phyloP scores from a whole-genome alignment of 495 filamentous ascomycete genomes.

The Aspergillus diversus region DNA sequence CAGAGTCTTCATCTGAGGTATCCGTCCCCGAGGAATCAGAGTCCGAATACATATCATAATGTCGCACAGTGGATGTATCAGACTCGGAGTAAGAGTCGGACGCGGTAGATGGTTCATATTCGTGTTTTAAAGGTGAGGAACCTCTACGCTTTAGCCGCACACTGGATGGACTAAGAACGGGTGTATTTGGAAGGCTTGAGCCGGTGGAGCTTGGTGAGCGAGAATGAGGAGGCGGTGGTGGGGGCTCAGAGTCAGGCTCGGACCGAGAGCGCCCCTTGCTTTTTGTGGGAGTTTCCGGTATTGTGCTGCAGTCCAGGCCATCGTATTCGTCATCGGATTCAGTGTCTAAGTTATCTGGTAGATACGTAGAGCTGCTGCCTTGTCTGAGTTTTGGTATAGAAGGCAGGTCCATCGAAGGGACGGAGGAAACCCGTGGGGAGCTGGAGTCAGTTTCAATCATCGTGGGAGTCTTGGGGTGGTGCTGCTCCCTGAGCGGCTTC shows the following conservation, averaged over 20 bases:
- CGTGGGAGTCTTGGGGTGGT: conserved; percentile 26
- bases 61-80: conserved; percentile 55
- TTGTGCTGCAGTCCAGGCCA: conserved; percentile 27
- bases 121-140: conserved; percentile 95
- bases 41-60: conserved; percentile 50
- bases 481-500: conserved; percentile 35
- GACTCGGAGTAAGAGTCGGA: conserved; percentile 60
- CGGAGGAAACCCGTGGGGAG: conserved; percentile 57
- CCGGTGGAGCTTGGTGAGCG: conserved; percentile 49
- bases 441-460: conserved; percentile 31
- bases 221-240: conserved; percentile 58
- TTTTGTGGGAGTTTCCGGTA: conserved; percentile 41
- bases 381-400: conserved; percentile 59
- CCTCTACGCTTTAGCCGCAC: conserved; percentile 64
- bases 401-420: conserved; percentile 60
- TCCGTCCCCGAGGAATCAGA: conserved; percentile 47
- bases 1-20: conserved; percentile 60
- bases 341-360: conserved; percentile 27
- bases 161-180: conserved; percentile 49
- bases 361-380: conserved; percentile 42
- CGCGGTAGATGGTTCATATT: conserved; percentile 91
- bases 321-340: conserved; percentile 44
- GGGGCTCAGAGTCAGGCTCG: conserved; percentile 33
- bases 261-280: conserved; percentile 37
- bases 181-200: conserved; percentile 54